Evolutionary conservation across 164 flowering plant species (phyloP).

Genomic region (Houttuynia cordata): DNA sequence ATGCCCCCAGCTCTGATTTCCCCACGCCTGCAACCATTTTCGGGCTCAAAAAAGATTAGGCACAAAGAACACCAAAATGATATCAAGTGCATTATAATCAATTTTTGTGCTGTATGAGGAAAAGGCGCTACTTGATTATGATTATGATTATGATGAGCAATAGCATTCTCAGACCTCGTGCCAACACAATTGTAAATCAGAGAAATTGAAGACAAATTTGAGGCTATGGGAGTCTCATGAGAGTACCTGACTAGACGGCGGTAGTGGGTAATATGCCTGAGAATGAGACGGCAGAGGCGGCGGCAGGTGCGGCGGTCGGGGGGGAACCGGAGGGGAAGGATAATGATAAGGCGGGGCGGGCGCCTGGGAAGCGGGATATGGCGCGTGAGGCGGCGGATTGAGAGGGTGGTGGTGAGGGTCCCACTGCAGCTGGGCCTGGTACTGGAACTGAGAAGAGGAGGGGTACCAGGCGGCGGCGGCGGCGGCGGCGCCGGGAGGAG

Average conservation of each 20-base stretch:
- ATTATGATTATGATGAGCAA: too few species aligned
- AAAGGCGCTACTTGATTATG: too few species aligned
- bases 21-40: slow-evolving; percentile 44
- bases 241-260: slow-evolving; percentile 5
- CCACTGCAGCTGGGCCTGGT: slow-evolving; percentile 1
- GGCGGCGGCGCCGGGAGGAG: neutral
- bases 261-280: slow-evolving; percentile 1
- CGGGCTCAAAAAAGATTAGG: neutral
- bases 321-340: slow-evolving; percentile 3
- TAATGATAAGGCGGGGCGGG: too few species aligned
- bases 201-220: neutral
- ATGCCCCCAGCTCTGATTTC: slow-evolving; percentile 41
- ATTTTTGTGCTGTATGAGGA: too few species aligned
- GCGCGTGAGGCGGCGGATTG: neutral
- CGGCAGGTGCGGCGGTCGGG: too few species aligned
- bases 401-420: neutral
- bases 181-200: too few species aligned
- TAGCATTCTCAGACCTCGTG: too few species aligned
- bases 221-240: too few species aligned
- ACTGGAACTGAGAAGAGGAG: slow-evolving; percentile 2
- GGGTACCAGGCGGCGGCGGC: neutral
- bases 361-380: neutral
- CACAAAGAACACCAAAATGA: too few species aligned
- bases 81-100: too few species aligned
- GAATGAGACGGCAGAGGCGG: too few species aligned